Base-by-base conservation (phyloP, 768 basidiomycete species). In the Suillus occidentalis region DNA sequence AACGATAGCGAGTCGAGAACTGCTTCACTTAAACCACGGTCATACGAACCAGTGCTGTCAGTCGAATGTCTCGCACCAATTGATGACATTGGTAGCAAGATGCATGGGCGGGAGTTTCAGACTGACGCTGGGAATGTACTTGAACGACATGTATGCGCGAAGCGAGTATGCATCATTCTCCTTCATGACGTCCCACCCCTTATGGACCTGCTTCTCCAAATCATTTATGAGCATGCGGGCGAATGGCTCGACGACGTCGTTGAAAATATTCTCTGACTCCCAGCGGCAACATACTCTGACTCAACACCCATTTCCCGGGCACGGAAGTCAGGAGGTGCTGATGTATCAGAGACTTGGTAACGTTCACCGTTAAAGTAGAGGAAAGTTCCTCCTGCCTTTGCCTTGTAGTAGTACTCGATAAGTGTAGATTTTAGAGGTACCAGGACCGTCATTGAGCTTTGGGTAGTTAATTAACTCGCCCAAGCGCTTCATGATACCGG, bases 11-110 rank as follows among this genome's bases (percentile, higher is more conserved):
- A 61, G 6, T 66, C 72, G 22, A 82, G 65, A n/a, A 82, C 73
- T 0, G 71, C 66, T 67, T 82, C 80, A 1, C 76, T 66, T 45
- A 81, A 68, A 20, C 72, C 72, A 0, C 72, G 71, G 63, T 82
- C 77, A 66, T 75, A 82, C 64, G 68, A 73, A 1, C 74, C 75
- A 6, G 72, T 72, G 36, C 66, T 71, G 18, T 69, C 71, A n/a
- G 43, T 71, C 74, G 14, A 81, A 74, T 10, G 76, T 77, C 60
- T 77, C 76, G 63, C 69, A 50, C 68, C 66, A 13, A 39, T 59
- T 59, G 25, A 59, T 28, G 12, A 40, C 25, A 10, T 42, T 40
- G 10, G 22, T 58, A 16, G 36, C 0, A 25, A 62, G 62, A 42
- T 57, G 50, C 57, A 18, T 40, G 25, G 25, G 57, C 16, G 57